phyloP scores from a whole-genome alignment of 2,329 filamentous ascomycete species.

The Colletotrichum endophyticum region DNA sequence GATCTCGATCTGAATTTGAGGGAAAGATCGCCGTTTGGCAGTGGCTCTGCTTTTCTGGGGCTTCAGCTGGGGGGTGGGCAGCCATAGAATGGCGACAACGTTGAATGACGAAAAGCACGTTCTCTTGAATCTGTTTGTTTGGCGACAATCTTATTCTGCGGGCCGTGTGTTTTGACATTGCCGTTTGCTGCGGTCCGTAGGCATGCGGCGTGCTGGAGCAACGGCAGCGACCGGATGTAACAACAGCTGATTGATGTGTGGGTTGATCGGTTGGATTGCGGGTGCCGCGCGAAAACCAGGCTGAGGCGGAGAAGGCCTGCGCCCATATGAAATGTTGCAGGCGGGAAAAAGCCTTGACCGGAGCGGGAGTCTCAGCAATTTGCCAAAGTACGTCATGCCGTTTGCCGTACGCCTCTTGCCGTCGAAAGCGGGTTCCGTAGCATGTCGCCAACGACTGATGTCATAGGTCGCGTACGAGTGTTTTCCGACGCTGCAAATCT shows the following conservation, averaged over 20 bases:
- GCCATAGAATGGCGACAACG: background rate
- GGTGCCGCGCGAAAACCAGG: background rate
- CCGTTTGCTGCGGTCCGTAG: background rate
- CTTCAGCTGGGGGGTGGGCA: background rate
- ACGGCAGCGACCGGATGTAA: constrained; percentile 7
- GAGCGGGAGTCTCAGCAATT: constrained; percentile 1
- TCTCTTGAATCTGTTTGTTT: constrained; percentile 16
- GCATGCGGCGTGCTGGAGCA: constrained; percentile 15
- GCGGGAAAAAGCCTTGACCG: background rate
- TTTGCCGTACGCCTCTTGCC: background rate
- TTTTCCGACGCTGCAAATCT: background rate
- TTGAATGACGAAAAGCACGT: constrained; percentile 13
- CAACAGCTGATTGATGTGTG: constrained; percentile 2
- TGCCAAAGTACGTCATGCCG: constrained; percentile 4
- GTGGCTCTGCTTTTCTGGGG: background rate
- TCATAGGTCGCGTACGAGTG: background rate
- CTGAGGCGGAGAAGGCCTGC: background rate
- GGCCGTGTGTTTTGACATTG: constrained; percentile 12
- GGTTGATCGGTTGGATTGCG: constrained; percentile 2
- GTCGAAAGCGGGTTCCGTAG: background rate
- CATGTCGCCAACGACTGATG: background rate
- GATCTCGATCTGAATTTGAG: constrained; percentile 7
- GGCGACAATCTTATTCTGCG: constrained; percentile 10
- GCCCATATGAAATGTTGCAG: background rate
- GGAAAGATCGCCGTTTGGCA: background rate